Evolutionary conservation across 371 early-diverging fungal species (phyloP), one percentile per base, ranked within the genome.

Genomic region (Mortierella sp.): DNA sequence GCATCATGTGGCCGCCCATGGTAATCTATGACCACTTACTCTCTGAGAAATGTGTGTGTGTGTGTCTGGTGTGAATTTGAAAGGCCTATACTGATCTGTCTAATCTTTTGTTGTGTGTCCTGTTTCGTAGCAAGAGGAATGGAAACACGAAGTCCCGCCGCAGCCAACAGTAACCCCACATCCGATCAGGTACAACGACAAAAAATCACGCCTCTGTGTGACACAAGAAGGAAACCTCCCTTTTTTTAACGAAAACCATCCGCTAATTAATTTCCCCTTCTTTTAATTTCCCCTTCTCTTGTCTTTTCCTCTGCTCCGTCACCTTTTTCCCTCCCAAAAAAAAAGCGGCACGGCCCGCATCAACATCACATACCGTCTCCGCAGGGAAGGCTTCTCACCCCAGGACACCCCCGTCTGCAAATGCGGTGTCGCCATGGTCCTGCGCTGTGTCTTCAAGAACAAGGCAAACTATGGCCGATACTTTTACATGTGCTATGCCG

Each of bases 1-100:
- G 91, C 24, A 87, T 93, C 29, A 93, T 93, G 93, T 89, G 88
- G 80, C 90, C 92, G 4, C 90, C 91, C 10, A 82, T 77, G 79
- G 79, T 80, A 70, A 72, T 22, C 3, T n/a, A n/a, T n/a, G n/a
- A n/a, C n/a, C n/a, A n/a, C 1, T 29, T 14, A 7, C 3, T 31
- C 52, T 26, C 26, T 7, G 31, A 4, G 43, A 13, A 26, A 7
- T 29, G 0, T 70, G 55, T 19, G 22, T 13, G n/a, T 13, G 3
- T 34, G 19, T 45, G 8, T 13, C 10, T 24, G 7, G 3, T 19
- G n/a, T n/a, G n/a, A n/a, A n/a, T n/a, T n/a, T n/a, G n/a, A n/a
- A n/a, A n/a, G n/a, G n/a, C n/a, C n/a, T n/a, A n/a, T n/a, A n/a
- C n/a, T n/a, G n/a, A n/a, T 24, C n/a, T 16, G 39, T 8, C 2